Percentiles rank a stretch among this genome's conserved stretches.
Conservation (phyloP, 106 monocot genomes). For the Posidonia australis region DNA sequence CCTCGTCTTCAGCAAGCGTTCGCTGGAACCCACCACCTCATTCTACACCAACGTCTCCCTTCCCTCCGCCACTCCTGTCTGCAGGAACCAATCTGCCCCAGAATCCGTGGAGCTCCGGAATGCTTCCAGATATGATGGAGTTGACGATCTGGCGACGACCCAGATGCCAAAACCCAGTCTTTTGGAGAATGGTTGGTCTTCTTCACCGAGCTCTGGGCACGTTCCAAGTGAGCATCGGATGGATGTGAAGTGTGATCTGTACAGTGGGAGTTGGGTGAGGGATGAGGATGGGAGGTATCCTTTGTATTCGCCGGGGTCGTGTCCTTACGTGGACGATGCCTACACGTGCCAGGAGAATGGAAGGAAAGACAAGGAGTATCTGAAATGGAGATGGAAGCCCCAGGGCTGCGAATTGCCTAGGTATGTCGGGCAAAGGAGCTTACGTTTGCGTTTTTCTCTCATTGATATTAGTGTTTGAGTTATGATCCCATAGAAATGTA, state of each 20-base stretch:
- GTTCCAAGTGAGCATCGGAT: neutral
- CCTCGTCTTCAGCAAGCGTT: conserved; percentile 16
- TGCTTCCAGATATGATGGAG: neutral
- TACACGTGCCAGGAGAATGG: conserved; percentile 67
- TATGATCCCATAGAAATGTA: too few relatives aligned
- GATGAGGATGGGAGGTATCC: conserved; percentile 49
- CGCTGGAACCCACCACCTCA: conserved; percentile 17
- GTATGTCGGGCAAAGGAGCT: conserved; percentile 13
- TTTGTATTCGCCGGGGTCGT: conserved; percentile 50
- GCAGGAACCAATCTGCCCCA: neutral
- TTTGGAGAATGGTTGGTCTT: neutral
- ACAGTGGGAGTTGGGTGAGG: conserved; percentile 57
- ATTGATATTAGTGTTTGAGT: too few relatives aligned
- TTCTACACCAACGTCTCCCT: conserved; percentile 1
- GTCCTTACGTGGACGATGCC: conserved; percentile 82
- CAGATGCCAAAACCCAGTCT: neutral
- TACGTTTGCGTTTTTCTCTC: neutral
- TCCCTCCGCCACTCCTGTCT: neutral
- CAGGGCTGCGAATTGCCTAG: conserved; percentile 61
- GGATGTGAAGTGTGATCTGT: conserved; percentile 39
- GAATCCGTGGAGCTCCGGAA: neutral
- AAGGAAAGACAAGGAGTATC: conserved; percentile 48
- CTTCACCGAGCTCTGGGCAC: neutral
- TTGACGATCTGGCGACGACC: neutral
- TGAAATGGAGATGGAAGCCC: conserved; percentile 85